phyloP scores from a whole-genome alignment of 768 basidiomycete genomes.

The Tulasnella sp. region DNA sequence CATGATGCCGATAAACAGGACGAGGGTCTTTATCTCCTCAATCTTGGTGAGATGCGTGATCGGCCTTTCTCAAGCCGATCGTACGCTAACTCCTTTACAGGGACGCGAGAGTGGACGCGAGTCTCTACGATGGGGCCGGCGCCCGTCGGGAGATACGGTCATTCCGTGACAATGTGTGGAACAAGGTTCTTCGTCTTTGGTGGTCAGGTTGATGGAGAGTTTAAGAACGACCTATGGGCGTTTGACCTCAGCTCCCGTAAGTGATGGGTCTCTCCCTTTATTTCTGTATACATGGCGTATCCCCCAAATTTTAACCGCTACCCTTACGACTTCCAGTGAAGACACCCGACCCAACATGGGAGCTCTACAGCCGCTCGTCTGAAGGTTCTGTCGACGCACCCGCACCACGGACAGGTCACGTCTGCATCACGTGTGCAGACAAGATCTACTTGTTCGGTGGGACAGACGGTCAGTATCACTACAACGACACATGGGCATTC shows the following conservation, averaged over 20 bases:
- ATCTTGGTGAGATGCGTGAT: constrained; percentile 60
- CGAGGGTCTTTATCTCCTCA: constrained; percentile 85
- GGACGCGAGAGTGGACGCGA: constrained; percentile 89
- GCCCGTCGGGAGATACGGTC: constrained; percentile 88
- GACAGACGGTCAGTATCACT: constrained; percentile 96
- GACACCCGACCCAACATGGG: constrained; percentile 69
- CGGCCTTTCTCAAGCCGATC: background rate
- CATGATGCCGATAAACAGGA: constrained; percentile 67
- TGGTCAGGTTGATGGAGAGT: constrained; percentile 90
- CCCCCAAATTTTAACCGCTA: background rate
- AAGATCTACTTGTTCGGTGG: constrained; percentile 92
- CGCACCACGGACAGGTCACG: constrained; percentile 84
- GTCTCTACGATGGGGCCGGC: constrained; percentile 64
- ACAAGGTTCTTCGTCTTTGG: constrained; percentile 92
- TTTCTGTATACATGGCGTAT: background rate
- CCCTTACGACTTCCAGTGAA: constrained; percentile 44
- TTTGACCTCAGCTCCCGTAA: constrained; percentile 91
- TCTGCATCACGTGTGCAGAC: constrained; percentile 72
- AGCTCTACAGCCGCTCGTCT: constrained; percentile 46
- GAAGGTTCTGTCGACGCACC: constrained; percentile 35
- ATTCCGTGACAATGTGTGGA: constrained; percentile 86
- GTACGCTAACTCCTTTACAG: constrained; percentile 31
- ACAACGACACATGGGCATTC: constrained; percentile 97
- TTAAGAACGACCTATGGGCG: constrained; percentile 89
- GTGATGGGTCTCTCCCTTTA: constrained; percentile 24